Evolutionary conservation across 148 eudicot species (phyloP).

Genomic region (Linanthus parryae): DNA sequence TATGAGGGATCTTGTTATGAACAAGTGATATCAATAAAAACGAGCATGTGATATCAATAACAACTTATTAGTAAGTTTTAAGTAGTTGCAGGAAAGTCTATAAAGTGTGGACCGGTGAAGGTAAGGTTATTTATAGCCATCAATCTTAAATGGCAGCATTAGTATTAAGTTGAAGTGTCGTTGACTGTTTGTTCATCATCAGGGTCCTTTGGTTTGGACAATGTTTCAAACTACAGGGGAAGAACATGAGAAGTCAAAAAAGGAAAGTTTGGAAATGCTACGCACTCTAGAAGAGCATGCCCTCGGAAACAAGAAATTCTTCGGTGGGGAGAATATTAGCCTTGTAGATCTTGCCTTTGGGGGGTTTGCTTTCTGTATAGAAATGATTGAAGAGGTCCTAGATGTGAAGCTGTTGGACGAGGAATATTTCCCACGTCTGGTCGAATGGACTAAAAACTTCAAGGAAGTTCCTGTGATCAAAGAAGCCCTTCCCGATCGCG

Average conservation of each 20-base stretch:
- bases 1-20: too few relatives aligned
- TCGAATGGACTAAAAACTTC: not conserved
- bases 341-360: not conserved
- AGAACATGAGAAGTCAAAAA: not conserved
- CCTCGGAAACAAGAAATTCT: constrained; percentile 1
- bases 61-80: too few relatives aligned
- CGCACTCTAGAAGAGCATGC: not conserved
- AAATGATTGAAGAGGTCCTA: not conserved
- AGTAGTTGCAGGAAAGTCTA: too few relatives aligned
- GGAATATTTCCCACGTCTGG: not conserved
- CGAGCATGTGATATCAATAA: too few relatives aligned
- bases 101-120: too few relatives aligned
- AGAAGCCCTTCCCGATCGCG: not conserved
- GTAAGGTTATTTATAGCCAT: too few relatives aligned
- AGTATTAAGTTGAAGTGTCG: too few relatives aligned
- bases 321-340: not conserved
- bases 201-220: not conserved
- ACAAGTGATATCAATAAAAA: too few relatives aligned
- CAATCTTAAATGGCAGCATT: too few relatives aligned
- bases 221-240: not conserved
- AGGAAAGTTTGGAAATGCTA: not conserved
- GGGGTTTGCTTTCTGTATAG: not conserved
- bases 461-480: constrained; percentile 6
- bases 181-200: too few relatives aligned
- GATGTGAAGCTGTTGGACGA: not conserved